Evolutionary conservation across 2,329 filamentous ascomycete species (phyloP), one percentile per base, ranked within the genome.

Genomic region (Xylogone sp.): DNA sequence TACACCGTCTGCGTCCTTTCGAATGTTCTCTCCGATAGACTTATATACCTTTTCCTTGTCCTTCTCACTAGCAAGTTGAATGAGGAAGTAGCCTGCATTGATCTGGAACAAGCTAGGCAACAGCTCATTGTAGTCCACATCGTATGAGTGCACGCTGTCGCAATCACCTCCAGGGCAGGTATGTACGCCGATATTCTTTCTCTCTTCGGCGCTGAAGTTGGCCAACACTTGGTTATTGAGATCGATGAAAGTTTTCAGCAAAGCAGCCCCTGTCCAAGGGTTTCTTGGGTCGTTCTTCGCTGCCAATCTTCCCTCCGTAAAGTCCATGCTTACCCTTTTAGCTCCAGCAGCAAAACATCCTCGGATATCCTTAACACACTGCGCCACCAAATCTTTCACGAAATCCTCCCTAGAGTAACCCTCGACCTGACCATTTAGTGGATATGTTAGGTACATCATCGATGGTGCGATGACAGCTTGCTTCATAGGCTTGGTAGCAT

Each of bases 111-210:
- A 54, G 52, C 53, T 60, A 9, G 65, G 65, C 18, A 68, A 48
- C 19, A 68, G 60, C 20, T 60, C 56, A 21, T 60, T 53, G 46
- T 68, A 68, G 45, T 63, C 57, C 21, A 68, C 65, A 20, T 68
- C 65, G 43, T 54, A 53, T 42, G 58, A 62, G 46, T 67, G 65
- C 24, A 67, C 65, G 9, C 57, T 61, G 52, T 68, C 65, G 51
- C 65, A 68, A 48, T 68, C 65, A 21, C 65, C 65, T 27, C 65
- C 65, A 16, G 65, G 65, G 44, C 65, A 68, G 12, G 65, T 68
- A 54, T 68, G 65, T 44, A 68, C 61, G 27, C 65, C 65, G 46
- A 67, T 67, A 44, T 67, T 62, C 24, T 55, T 56, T 4, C 65
- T 55, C 49, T 67, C 62, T 21, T 57, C 55, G 2, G 59, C 45